These are phyloP conservation scores for Colletotrichum noveboracense DNA, from an alignment of 2,329 filamentous ascomycete species.

Conservation along the genomic window DNA sequence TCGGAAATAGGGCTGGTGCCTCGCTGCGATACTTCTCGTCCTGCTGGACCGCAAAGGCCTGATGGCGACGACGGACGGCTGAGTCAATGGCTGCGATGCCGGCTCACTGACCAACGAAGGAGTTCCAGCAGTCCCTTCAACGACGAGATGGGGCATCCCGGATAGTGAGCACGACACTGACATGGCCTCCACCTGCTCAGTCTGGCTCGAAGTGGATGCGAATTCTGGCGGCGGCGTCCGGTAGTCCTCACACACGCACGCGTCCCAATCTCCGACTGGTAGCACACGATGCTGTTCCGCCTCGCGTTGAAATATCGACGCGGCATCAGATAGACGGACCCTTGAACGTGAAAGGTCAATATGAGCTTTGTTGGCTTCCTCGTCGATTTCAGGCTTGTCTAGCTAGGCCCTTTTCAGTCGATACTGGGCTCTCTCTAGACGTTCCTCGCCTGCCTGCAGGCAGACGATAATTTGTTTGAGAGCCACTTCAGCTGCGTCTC, in stretches of 20 bases:
- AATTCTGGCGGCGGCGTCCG: background rate
- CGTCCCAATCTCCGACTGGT: background rate
- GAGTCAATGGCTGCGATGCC: background rate
- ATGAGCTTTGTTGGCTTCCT: background rate
- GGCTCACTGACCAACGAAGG: background rate
- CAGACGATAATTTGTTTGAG: background rate
- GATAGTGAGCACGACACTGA: background rate
- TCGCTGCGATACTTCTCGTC: background rate
- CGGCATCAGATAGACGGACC: background rate
- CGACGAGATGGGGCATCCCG: background rate
- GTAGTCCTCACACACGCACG: background rate
- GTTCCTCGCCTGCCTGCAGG: background rate
- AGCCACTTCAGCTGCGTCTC: background rate
- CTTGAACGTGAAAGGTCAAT: fast-evolving
- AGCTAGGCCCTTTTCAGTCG: background rate
- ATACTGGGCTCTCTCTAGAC: fast-evolving
- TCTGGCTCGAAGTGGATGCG: background rate
- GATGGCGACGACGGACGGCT: background rate
- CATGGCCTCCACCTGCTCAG: background rate
- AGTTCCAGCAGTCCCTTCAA: background rate
- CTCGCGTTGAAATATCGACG: background rate
- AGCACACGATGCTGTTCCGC: background rate
- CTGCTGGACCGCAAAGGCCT: background rate
- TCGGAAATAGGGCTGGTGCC: background rate
- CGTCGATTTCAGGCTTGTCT: background rate